Percentiles rank a stretch among this genome's conserved stretches.
Conservation (phyloP, 1,139 yeast species). For the Tardiomyces blankii region DNA sequence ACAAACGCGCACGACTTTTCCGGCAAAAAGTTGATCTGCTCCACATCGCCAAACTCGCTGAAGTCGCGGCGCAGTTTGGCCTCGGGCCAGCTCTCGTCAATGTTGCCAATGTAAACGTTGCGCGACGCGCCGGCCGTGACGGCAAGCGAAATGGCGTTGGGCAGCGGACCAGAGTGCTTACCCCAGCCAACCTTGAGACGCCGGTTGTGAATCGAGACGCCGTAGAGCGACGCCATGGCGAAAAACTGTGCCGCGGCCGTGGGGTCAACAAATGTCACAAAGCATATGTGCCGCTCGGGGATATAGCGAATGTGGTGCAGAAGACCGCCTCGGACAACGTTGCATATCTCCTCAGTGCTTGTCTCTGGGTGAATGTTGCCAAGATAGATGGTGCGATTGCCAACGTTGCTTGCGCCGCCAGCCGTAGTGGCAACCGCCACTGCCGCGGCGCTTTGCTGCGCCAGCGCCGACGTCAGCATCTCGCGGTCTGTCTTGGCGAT, state of each 20-base stretch:
- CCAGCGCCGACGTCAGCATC: conserved; percentile 34
- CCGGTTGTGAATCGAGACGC: conserved; percentile 68
- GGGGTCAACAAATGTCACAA: conserved; percentile 84
- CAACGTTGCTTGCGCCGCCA: conserved; percentile 69
- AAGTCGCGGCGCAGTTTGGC: conserved; percentile 61
- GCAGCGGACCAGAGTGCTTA: conserved; percentile 80
- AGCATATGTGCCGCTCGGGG: conserved; percentile 78
- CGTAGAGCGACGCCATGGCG: conserved; percentile 78
- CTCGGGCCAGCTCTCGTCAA: conserved; percentile 45
- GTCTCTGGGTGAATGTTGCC: conserved; percentile 83
- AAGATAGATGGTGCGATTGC: conserved; percentile 84
- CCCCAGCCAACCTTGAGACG: conserved; percentile 94
- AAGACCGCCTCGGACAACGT: conserved; percentile 86
- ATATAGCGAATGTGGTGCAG: conserved; percentile 52
- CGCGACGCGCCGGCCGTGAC: conserved; percentile 93
- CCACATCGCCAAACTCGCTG: conserved; percentile 80
- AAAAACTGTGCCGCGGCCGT: conserved; percentile 90
- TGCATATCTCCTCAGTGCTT: conserved; percentile 85
- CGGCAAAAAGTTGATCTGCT: conserved; percentile 76
- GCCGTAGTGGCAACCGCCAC: conserved; percentile 62
- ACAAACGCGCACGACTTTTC: conserved; percentile 89
- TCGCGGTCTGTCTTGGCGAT: conserved; percentile 73
- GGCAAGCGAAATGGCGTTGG: conserved; percentile 70
- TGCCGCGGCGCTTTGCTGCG: conserved; percentile 68
- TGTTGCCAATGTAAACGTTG: conserved; percentile 77